Percentiles rank a stretch among this genome's conserved stretches.
These are phyloP conservation scores for Neonectria ditissima DNA, from an alignment of 2,329 filamentous ascomycete genomes.

Conservation along the genomic window DNA sequence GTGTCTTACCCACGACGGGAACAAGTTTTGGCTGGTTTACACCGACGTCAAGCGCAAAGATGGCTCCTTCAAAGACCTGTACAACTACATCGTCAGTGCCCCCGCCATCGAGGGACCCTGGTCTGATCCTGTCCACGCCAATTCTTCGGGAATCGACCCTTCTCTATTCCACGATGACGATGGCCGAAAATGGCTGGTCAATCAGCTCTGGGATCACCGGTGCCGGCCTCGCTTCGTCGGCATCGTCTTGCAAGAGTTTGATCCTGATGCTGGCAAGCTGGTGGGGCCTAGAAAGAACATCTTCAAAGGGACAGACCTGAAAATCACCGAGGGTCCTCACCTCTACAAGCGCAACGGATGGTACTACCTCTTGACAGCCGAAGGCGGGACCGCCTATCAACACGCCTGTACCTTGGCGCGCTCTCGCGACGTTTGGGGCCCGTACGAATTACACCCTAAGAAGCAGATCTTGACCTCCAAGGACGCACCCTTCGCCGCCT, in stretches of 20 bases:
- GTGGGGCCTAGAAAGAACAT: constrained; percentile 67
- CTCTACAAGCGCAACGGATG: constrained; percentile 68
- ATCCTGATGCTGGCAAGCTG: constrained; percentile 60
- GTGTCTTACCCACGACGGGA: constrained; percentile 70
- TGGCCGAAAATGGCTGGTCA: constrained; percentile 67
- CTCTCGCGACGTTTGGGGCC: constrained; percentile 65
- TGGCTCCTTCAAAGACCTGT: constrained; percentile 72
- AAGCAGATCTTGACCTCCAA: constrained; percentile 68
- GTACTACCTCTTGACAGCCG: constrained; percentile 71
- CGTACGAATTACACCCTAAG: constrained; percentile 70
- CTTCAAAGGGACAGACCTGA: constrained; percentile 66
- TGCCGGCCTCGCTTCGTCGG: constrained; percentile 64
- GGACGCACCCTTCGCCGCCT: constrained; percentile 59
- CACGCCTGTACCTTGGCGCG: constrained; percentile 72
- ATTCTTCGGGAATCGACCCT: constrained; percentile 73
- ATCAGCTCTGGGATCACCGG: constrained; percentile 68
- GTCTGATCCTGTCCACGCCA: constrained; percentile 70
- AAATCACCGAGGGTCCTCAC: constrained; percentile 68
- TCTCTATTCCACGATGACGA: constrained; percentile 69
- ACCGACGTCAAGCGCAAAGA: constrained; percentile 76
- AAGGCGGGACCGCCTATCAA: constrained; percentile 70
- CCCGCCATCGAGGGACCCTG: constrained; percentile 67
- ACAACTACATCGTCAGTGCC: constrained; percentile 71
- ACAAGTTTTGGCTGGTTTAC: constrained; percentile 72
- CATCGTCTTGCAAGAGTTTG: constrained; percentile 70